These are phyloP conservation scores for Cytospora piceicola DNA, from an alignment of 2,329 filamentous ascomycete species.

Conservation along the genomic window DNA sequence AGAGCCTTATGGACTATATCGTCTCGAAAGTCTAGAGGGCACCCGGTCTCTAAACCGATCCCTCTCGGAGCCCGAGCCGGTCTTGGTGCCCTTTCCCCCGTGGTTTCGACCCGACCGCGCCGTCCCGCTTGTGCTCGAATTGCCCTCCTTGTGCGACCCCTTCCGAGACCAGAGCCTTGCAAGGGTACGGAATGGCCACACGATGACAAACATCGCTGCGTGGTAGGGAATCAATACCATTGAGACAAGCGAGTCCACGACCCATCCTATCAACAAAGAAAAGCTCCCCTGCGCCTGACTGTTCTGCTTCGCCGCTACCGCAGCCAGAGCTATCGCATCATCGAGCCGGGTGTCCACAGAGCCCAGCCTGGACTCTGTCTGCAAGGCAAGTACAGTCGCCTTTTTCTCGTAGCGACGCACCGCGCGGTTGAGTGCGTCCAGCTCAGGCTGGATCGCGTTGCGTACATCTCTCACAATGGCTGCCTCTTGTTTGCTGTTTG, in stretches of 20 bases:
- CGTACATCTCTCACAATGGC: constrained; percentile 61
- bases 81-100: constrained; percentile 35
- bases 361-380: constrained; percentile 75
- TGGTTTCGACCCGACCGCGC: constrained; percentile 33
- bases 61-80: constrained; percentile 41
- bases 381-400: constrained; percentile 71
- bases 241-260: constrained; percentile 43
- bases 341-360: constrained; percentile 72
- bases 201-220: constrained; percentile 44
- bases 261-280: constrained; percentile 40
- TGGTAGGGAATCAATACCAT: constrained; percentile 49
- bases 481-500: constrained; percentile 45
- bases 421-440: constrained; percentile 86
- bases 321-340: constrained; percentile 80
- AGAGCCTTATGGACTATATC: constrained; percentile 27
- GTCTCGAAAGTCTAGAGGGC: constrained; percentile 32
- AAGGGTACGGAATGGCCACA: constrained; percentile 48
- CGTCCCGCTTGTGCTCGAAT: neutral
- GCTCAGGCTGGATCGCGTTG: constrained; percentile 72
- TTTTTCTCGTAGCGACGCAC: constrained; percentile 92
- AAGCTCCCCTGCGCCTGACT: constrained; percentile 39
- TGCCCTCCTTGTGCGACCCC: constrained; percentile 39
- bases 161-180: constrained; percentile 41
- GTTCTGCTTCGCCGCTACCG: constrained; percentile 66
- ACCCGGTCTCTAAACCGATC: constrained; percentile 37